Percentiles rank a stretch among this genome's conserved stretches.
Evolutionary conservation across 176 grass and related monocot genomes (phyloP).

Genomic region (Musa acuminata): DNA sequence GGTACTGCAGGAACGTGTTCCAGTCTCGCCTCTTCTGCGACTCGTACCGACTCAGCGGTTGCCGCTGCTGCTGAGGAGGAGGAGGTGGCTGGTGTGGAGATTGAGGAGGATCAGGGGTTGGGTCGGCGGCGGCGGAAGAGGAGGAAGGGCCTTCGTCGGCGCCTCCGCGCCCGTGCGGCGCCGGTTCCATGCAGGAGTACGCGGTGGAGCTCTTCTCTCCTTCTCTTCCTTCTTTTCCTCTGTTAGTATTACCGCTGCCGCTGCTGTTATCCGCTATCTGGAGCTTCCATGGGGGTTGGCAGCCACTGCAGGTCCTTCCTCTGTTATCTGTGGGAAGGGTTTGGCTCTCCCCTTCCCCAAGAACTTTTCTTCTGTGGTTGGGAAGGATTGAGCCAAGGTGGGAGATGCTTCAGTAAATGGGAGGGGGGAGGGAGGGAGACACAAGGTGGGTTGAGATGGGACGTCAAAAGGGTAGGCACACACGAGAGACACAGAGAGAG

Average conservation of each 20-base stretch:
- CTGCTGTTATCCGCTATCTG: neutral
- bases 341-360: neutral
- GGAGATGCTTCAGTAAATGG: too few species aligned
- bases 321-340: neutral
- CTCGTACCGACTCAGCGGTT: conserved; percentile 14
- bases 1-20: conserved; percentile 20
- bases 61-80: neutral
- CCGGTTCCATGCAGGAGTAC: conserved; percentile 7
- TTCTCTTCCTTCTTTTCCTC: neutral
- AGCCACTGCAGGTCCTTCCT: neutral
- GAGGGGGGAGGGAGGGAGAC: neutral
- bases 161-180: neutral
- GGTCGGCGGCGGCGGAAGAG: neutral
- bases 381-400: neutral
- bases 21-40: conserved; percentile 19
- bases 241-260: neutral
- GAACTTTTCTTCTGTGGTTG: neutral
- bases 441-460: neutral
- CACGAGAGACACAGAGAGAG: neutral
- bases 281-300: neutral
- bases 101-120: neutral
- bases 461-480: neutral
- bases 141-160: conserved; percentile 2
- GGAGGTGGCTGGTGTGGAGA: neutral
- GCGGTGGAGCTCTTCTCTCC: neutral